Conservation (phyloP, 2,329 filamentous ascomycete genomes). For the Fusarium robinianum region DNA sequence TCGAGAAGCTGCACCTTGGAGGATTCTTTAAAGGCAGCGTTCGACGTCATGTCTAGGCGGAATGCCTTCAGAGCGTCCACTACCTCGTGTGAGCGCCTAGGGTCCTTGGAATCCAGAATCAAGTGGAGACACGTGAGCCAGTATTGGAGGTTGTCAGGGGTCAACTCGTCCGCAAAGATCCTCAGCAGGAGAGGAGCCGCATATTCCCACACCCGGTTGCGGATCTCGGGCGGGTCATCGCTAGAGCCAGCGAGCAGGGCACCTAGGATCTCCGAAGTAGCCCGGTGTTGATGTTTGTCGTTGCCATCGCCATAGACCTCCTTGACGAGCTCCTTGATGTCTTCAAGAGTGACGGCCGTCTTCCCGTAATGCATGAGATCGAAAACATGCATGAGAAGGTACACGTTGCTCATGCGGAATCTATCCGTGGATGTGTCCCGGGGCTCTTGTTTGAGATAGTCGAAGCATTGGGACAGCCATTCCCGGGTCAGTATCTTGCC, state of each 20-base stretch:
- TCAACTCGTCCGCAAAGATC: conserved; percentile 89
- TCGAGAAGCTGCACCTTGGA: conserved; percentile 93
- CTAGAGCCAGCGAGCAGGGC: conserved; percentile 80
- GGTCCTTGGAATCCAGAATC: conserved; percentile 85
- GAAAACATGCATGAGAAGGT: conserved; percentile 86
- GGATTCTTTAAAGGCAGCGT: conserved; percentile 98
- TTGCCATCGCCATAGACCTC: conserved; percentile 88
- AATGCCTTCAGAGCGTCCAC: conserved; percentile 83
- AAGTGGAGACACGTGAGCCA: conserved; percentile 95
- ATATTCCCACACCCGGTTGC: conserved; percentile 83
- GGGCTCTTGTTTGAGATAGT: conserved; percentile 94
- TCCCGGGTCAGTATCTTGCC: conserved; percentile 77
- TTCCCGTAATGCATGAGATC: conserved; percentile 83
- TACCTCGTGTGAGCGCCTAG: conserved; percentile 82
- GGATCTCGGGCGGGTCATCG: conserved; percentile 74
- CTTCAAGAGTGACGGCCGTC: conserved; percentile 79
- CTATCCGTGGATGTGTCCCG: conserved; percentile 80
- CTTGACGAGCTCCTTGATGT: conserved; percentile 79
- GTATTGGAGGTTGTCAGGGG: conserved; percentile 91
- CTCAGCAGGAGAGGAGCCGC: conserved; percentile 84
- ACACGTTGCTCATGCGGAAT: conserved; percentile 86
- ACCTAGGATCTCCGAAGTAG: conserved; percentile 90
- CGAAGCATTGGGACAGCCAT: conserved; percentile 89
- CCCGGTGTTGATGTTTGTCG: conserved; percentile 97
- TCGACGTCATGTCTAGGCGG: conserved; percentile 89